Percentiles rank a stretch among this genome's conserved stretches.
Conservation (phyloP, 1,139 yeast genomes). For the Taphrina communis region DNA sequence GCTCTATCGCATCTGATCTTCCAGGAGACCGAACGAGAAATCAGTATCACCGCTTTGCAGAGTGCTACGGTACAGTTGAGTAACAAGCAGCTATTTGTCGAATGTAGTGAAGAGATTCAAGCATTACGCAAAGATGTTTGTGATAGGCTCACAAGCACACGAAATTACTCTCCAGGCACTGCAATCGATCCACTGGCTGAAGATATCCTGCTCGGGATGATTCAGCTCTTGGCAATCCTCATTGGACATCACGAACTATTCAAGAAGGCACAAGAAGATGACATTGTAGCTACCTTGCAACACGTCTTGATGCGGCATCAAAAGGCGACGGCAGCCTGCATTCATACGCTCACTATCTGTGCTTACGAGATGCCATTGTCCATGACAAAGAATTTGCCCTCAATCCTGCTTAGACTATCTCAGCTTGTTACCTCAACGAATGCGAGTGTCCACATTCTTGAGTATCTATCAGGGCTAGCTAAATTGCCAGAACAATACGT, state of each 20-base stretch:
- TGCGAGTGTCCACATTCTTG: conserved; percentile 76
- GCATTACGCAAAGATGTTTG: conserved; percentile 61
- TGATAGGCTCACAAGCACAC: conserved; percentile 57
- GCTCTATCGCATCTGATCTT: conserved; percentile 50
- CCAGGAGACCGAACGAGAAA: conserved; percentile 63
- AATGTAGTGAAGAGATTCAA: conserved; percentile 57
- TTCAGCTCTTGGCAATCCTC: conserved; percentile 61
- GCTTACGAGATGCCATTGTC: conserved; percentile 82
- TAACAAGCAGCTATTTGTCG: conserved; percentile 62
- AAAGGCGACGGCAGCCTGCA: conserved; percentile 68
- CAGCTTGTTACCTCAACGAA: conserved; percentile 72
- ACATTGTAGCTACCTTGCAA: conserved; percentile 67
- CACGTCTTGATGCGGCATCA: conserved; percentile 77
- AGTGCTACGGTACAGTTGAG: conserved; percentile 77
- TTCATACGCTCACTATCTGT: conserved; percentile 75
- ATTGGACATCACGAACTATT: conserved; percentile 69
- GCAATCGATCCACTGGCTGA: conserved; percentile 56
- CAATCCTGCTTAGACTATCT: conserved; percentile 71
- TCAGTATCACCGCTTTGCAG: conserved; percentile 69
- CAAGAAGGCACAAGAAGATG: conserved; percentile 70
- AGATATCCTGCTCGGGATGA: conserved; percentile 70
- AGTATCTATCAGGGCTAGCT: conserved; percentile 70
- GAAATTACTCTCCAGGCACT: conserved; percentile 51
- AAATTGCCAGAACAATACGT: conserved; percentile 71
- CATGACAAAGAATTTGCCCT: conserved; percentile 69